Base-by-base conservation (phyloP, 192 early-diverging fungal genomes). In the Phycomyces nitens region DNA sequence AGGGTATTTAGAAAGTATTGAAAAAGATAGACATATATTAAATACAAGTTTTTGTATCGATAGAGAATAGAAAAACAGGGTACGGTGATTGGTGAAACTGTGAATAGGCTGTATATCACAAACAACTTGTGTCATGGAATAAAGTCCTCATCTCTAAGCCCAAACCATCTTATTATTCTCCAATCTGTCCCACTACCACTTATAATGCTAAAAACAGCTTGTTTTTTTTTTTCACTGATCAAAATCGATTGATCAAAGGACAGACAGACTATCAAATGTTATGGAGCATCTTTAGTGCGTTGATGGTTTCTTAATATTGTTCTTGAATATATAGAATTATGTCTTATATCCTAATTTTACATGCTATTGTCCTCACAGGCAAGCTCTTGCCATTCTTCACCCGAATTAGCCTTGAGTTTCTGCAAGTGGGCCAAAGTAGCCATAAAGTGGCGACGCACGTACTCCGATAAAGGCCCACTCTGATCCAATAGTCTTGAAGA, bases 391-490 rank as follows among this genome's bases (percentile, higher is more conserved):
- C 44, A 14, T 18, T 47, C 44, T 47, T 47, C 44, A n/a, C 44
- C 44, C 18, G 18, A 47, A 47, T 14, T 18, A 11, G 12, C 53
- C 80, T 68, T 67, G n/a, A 60, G 71, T 34, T 63, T 61, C 18
- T 73, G 65, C n/a, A 92, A 75, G 62, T 90, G 85, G 9, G 78
- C 71, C 40, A 92, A 75, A 6, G 88, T 90, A 60, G 84, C 82
- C 11, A 72, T 76, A 80, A 90, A 92, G 60, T 92, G 89, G 11
- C 76, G 75, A 61, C 84, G 72, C 10, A 92, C 86, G 75, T 87
- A 88, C 0, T 85, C 80, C 16, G 86, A 82, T 50, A 86, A 74
- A 0, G 80, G 73, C 11, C 74, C 80, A 24, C 86, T 79, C n/a
- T 79, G 84, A 27, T 84, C 73, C 22, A 86, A 75, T 29, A 90